These are phyloP conservation scores for Rehmannia glutinosa DNA, from an alignment of 257 asterid species.

Conservation along the genomic window DNA sequence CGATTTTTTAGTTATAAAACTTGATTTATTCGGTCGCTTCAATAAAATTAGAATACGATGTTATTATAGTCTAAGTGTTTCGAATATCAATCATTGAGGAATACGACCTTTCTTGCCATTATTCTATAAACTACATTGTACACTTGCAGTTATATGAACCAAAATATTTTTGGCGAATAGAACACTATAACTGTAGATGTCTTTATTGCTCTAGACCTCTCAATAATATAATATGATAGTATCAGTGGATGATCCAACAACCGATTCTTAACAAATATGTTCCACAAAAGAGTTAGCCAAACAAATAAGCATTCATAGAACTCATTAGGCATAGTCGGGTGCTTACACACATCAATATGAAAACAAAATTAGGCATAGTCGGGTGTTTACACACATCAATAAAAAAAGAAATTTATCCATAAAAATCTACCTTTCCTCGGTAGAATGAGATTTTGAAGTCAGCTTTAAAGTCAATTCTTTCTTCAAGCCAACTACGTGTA, in stretches of 20 bases:
- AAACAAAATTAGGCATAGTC: no score
- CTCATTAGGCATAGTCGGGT: not conserved
- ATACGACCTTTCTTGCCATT: no score
- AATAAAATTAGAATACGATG: no score
- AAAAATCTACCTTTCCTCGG: slow-evolving; percentile 76
- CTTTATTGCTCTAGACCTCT: not conserved
- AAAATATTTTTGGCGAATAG: no score
- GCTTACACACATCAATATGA: not conserved
- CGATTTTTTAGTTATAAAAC: no score
- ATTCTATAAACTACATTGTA: no score
- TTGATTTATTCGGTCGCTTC: no score
- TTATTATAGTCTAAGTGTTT: no score
- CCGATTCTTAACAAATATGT: not conserved
- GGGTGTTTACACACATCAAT: no score
- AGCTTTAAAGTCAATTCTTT: slow-evolving; percentile 86
- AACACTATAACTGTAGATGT: not conserved
- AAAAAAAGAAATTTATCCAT: not conserved
- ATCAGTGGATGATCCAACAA: slow-evolving; percentile 3
- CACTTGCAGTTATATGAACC: no score
- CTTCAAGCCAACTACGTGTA: slow-evolving; percentile 94
- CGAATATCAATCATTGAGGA: no score
- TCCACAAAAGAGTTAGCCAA: not conserved
- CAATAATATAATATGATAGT: not conserved
- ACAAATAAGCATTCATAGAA: not conserved
- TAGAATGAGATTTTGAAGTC: slow-evolving; percentile 92